phyloP scores from a whole-genome alignment of 768 basidiomycete species.

The Rhodotorula paludigena region DNA sequence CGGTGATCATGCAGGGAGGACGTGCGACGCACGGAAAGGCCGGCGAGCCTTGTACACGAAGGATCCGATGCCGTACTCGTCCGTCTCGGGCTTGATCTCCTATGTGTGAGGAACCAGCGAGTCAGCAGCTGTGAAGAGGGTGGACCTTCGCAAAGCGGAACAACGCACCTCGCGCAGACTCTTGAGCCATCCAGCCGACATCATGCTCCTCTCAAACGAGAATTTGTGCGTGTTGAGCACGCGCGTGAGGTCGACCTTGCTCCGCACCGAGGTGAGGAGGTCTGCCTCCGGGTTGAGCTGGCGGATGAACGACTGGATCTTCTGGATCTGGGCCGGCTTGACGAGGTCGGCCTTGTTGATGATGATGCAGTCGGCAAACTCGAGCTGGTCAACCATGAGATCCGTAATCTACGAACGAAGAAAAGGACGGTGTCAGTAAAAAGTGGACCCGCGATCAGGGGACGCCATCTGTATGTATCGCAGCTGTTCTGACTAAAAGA shows the following conservation, averaged over 20 bases:
- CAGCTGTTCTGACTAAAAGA: no score
- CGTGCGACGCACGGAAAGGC: conserved; percentile 41
- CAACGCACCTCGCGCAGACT: conserved; percentile 40
- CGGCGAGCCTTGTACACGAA: conserved; percentile 47
- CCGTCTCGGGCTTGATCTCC: conserved; percentile 45
- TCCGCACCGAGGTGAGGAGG: conserved; percentile 24
- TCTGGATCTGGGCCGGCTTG: conserved; percentile 29
- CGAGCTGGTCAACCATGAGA: conserved; percentile 46
- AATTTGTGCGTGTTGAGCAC: conserved; percentile 46
- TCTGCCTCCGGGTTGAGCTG: conserved; percentile 45
- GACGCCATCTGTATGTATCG: conserved; percentile 37
- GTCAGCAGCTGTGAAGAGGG: conserved; percentile 1
- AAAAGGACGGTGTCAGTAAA: not conserved
- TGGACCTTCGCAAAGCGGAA: not conserved
- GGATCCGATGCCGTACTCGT: conserved; percentile 41
- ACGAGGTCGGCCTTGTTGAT: conserved; percentile 47
- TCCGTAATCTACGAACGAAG: not conserved
- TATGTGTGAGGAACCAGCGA: conserved; percentile 27
- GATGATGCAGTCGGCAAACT: conserved; percentile 47
- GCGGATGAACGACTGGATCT: conserved; percentile 41
- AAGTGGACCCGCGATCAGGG: no score
- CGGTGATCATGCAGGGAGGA: not conserved
- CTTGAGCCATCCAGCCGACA: conserved; percentile 43
- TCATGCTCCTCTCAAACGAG: conserved; percentile 43
- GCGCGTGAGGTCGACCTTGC: conserved; percentile 42